These are phyloP conservation scores for Ophiostoma triangulosporum DNA, from an alignment of 2,329 filamentous ascomycete genomes.

Conservation along the genomic window DNA sequence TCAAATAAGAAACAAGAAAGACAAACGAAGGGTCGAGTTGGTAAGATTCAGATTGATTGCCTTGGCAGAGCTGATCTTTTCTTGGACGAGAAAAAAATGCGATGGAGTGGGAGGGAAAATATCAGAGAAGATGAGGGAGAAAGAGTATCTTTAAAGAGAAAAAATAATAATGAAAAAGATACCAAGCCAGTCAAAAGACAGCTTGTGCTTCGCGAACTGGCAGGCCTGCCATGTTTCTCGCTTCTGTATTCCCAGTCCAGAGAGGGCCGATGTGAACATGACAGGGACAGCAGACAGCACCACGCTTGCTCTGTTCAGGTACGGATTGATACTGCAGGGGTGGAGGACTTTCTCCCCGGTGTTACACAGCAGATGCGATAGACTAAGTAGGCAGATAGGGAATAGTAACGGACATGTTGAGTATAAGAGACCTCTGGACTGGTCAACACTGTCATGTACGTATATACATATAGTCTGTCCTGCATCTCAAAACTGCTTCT, in stretches of 20 bases:
- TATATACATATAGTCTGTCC: too few species aligned
- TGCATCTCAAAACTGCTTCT: too few species aligned
- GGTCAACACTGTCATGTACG: too few species aligned
- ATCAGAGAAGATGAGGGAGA: not conserved
- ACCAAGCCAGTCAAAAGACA: not conserved
- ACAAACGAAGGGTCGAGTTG: not conserved
- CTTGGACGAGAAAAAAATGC: too few species aligned
- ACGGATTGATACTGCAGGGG: not conserved
- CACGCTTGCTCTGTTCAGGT: not conserved
- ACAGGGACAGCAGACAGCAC: not conserved
- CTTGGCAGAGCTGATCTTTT: not conserved
- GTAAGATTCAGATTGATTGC: not conserved
- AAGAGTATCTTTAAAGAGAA: not conserved
- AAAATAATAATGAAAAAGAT: not conserved
- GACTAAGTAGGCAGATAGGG: not conserved
- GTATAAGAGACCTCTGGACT: too few species aligned
- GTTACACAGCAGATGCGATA: not conserved
- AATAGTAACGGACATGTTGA: too few species aligned
- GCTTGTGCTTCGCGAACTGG: not conserved
- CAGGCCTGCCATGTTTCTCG: not conserved
- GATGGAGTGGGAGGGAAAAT: too few species aligned
- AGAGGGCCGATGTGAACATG: too few species aligned
- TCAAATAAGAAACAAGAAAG: not conserved
- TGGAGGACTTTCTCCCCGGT: not conserved
- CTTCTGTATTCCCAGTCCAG: not conserved